A percentile compares a stretch with the other conserved stretches of the same genome.
Evolutionary conservation across 2,329 filamentous ascomycete genomes (phyloP).

Genomic region (Nothomitra cinnamomea): DNA sequence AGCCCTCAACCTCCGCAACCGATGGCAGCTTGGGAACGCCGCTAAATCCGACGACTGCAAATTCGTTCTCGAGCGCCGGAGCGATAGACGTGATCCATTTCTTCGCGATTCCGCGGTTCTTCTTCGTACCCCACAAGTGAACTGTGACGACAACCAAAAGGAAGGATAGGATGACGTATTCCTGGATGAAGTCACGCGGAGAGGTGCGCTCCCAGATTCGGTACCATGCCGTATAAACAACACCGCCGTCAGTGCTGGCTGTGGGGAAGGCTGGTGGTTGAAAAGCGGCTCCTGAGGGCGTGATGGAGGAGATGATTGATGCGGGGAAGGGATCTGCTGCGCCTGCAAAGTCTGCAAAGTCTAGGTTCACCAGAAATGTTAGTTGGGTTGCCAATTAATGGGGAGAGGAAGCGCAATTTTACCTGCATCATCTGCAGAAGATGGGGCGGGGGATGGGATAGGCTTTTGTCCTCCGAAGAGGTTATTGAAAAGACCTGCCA

Average conservation of each 20-base stretch:
- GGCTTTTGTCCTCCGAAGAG: conserved; percentile 53
- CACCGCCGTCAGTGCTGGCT: conserved; percentile 23
- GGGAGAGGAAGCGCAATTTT: conserved; percentile 20
- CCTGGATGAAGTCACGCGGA: conserved; percentile 61
- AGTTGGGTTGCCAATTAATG: conserved; percentile 12
- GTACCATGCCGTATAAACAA: conserved; percentile 89
- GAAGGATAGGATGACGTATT: conserved; percentile 64
- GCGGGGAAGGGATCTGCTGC: conserved; percentile 48
- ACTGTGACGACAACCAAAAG: conserved; percentile 58
- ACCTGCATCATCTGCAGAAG: conserved; percentile 42
- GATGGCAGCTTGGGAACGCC: conserved; percentile 29
- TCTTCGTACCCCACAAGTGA: conserved; percentile 63
- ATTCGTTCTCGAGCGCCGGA: conserved; percentile 59
- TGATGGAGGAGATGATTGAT: conserved; percentile 25
- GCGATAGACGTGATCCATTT: conserved; percentile 65
- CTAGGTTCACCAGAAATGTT: conserved; percentile 28
- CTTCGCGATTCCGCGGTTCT: conserved; percentile 66
- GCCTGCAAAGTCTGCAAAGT: conserved; percentile 86
- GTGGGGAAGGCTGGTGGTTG: conserved; percentile 16
- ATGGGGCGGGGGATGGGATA: conserved; percentile 30
- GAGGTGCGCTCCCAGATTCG: conserved; percentile 84
- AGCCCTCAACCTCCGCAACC: conserved; percentile 28
- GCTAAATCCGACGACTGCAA: conserved; percentile 69
- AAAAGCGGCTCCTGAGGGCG: conserved; percentile 26
- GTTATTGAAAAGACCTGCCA: conserved; percentile 41